A percentile compares a stretch with the other conserved stretches of the same genome.
These are phyloP conservation scores for Pseudevernia furfuracea DNA, from an alignment of 495 filamentous ascomycete species.

Conservation along the genomic window DNA sequence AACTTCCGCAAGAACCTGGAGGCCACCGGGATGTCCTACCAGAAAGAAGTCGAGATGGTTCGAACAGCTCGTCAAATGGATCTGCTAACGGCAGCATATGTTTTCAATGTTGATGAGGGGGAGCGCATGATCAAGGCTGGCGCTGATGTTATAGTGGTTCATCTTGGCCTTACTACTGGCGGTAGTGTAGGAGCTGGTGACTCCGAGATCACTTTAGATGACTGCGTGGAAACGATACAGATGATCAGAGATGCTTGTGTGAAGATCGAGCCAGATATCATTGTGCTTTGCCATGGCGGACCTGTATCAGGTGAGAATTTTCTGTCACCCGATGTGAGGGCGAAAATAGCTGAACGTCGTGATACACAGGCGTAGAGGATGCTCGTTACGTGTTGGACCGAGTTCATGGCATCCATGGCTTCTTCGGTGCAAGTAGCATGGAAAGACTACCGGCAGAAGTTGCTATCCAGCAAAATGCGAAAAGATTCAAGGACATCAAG, in stretches of 20 bases:
- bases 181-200: slow-evolving; percentile 55
- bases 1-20: slow-evolving; percentile 57
- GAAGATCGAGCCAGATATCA: slow-evolving; percentile 46
- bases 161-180: slow-evolving; percentile 60
- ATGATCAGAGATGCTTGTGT: slow-evolving; percentile 54
- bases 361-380: neutral
- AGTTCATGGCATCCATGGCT: neutral
- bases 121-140: slow-evolving; percentile 53
- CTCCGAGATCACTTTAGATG: slow-evolving; percentile 49
- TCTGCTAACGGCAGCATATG: slow-evolving; percentile 61
- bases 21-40: slow-evolving; percentile 64
- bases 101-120: slow-evolving; percentile 54
- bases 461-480: neutral
- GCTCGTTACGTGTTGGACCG: neutral
- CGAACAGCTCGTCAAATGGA: slow-evolving; percentile 36
- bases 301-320: slow-evolving; percentile 42
- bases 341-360: neutral
- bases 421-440: neutral
- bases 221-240: slow-evolving; percentile 52
- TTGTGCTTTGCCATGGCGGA: slow-evolving; percentile 64
- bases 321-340: no score
- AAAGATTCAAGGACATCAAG: neutral
- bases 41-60: slow-evolving; percentile 51
- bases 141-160: slow-evolving; percentile 60
- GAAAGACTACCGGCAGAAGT: neutral